phyloP scores from a whole-genome alignment of 148 eudicot genomes.

The Silene uniflora region DNA sequence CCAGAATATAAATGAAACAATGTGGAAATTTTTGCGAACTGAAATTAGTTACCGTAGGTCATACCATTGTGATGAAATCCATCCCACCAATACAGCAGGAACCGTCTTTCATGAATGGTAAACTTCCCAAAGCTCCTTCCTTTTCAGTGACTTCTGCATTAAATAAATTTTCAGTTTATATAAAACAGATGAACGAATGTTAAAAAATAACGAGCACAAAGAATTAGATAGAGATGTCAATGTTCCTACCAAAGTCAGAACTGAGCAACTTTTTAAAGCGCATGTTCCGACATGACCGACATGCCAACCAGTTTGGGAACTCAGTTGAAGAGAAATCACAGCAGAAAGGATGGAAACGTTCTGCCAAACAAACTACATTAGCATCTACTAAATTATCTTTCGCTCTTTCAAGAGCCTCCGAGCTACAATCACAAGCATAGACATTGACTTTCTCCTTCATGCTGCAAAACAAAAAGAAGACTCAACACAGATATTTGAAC shows the following conservation, averaged over 20 bases:
- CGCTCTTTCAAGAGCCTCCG: conserved; percentile 84
- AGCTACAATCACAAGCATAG: conserved; percentile 90
- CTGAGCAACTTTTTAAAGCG: conserved; percentile 27
- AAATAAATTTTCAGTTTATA: neutral
- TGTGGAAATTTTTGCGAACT: neutral
- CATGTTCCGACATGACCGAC: conserved; percentile 41
- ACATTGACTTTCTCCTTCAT: conserved; percentile 46
- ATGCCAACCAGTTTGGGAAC: conserved; percentile 79
- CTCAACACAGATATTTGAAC: neutral
- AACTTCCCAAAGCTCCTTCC: conserved; percentile 11
- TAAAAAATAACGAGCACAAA: neutral
- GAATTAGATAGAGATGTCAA: neutral
- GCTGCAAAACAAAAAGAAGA: conserved; percentile 30
- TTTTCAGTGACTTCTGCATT: conserved; percentile 32
- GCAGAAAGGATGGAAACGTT: conserved; percentile 61
- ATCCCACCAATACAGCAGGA: conserved; percentile 76
- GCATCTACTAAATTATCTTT: conserved; percentile 47
- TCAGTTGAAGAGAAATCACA: conserved; percentile 67
- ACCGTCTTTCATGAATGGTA: conserved; percentile 25
- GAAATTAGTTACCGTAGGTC: conserved; percentile 9
- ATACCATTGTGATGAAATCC: conserved; percentile 87
- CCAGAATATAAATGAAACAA: neutral
- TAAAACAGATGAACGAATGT: conserved; percentile 1
- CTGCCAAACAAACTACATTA: conserved; percentile 27
- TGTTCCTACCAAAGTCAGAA: conserved; percentile 38